Evolutionary conservation across 2,329 filamentous ascomycete species (phyloP).

Genomic region (Trichocomaceae sp.): DNA sequence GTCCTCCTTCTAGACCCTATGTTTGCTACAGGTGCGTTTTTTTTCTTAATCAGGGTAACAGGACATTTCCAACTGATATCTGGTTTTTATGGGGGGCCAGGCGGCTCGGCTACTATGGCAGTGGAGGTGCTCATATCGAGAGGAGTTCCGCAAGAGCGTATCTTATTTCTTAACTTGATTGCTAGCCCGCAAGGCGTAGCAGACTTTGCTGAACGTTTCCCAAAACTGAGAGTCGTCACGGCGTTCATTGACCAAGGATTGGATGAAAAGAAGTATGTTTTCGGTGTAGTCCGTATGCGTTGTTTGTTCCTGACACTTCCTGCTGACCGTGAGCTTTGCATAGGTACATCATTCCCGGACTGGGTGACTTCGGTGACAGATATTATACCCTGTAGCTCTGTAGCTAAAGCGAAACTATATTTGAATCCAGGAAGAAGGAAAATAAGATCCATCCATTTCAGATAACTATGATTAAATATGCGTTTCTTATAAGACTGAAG

Average conservation of each 20-base stretch:
- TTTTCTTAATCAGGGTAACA: conserved; percentile 16
- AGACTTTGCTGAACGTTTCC: conserved; percentile 83
- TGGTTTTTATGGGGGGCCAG: conserved; percentile 62
- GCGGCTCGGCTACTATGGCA: conserved; percentile 93
- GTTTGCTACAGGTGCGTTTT: conserved; percentile 77
- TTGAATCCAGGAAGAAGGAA: neutral
- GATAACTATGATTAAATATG: neutral
- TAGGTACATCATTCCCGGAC: conserved; percentile 89
- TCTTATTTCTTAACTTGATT: conserved; percentile 93
- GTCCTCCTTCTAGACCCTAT: conserved; percentile 94
- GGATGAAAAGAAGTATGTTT: conserved; percentile 86
- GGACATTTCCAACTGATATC: neutral
- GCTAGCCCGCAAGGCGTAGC: conserved; percentile 90
- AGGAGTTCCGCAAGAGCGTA: conserved; percentile 89
- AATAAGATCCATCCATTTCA: neutral
- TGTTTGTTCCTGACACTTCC: neutral
- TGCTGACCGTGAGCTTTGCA: conserved; percentile 10
- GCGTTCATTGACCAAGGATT: conserved; percentile 95
- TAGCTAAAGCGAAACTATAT: neutral
- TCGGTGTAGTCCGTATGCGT: neutral
- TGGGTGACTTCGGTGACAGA: conserved; percentile 91
- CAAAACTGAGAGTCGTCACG: conserved; percentile 83
- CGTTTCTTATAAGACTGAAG: neutral
- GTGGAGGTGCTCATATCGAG: conserved; percentile 85
- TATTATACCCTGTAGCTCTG: conserved; percentile 77